A percentile compares a stretch with the other conserved stretches of the same genome.
Evolutionary conservation across 2,329 filamentous ascomycete genomes (phyloP).

Genomic region (Colletotrichum tropicicola): DNA sequence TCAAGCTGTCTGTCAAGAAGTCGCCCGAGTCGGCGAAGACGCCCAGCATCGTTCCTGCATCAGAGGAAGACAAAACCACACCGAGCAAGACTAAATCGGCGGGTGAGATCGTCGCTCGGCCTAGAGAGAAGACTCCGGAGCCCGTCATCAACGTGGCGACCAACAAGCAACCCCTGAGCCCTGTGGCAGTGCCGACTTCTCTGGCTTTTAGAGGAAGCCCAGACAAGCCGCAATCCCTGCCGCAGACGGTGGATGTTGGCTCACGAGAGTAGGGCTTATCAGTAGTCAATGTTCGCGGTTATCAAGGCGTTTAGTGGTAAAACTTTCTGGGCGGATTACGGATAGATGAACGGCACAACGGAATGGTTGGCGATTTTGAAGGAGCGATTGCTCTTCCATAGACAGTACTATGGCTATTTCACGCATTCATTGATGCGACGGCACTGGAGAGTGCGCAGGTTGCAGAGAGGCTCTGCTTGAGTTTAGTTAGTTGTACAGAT

Average conservation of each 20-base stretch:
- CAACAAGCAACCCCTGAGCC: conserved; percentile 37
- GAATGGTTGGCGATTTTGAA: background rate
- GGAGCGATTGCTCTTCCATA: conserved; percentile 16
- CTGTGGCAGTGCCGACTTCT: conserved; percentile 48
- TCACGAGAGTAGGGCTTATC: conserved; percentile 35
- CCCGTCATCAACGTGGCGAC: conserved; percentile 24
- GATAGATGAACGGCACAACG: conserved; percentile 19
- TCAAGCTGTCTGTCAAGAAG: conserved; percentile 71
- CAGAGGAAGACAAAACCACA: conserved; percentile 5
- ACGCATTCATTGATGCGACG: conserved; percentile 11
- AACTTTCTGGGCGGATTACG: conserved; percentile 13
- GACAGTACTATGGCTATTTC: conserved; percentile 13
- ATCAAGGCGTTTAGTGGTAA: conserved; percentile 23
- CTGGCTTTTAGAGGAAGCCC: conserved; percentile 70
- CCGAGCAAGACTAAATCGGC: background rate
- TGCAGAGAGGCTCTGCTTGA: conserved; percentile 23
- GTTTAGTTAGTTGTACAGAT: conserved; percentile 29
- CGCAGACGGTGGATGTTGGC: conserved; percentile 41
- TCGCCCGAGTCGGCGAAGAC: conserved; percentile 39
- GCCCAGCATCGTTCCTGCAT: conserved; percentile 6
- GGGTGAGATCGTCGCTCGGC: conserved; percentile 15
- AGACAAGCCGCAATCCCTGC: conserved; percentile 58
- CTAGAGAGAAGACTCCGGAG: conserved; percentile 26
- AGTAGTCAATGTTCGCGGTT: background rate
- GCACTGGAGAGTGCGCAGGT: conserved; percentile 9